These are phyloP conservation scores for Dryadomyces quercus-mongolicae DNA, from an alignment of 2,329 filamentous ascomycete species.

Conservation along the genomic window DNA sequence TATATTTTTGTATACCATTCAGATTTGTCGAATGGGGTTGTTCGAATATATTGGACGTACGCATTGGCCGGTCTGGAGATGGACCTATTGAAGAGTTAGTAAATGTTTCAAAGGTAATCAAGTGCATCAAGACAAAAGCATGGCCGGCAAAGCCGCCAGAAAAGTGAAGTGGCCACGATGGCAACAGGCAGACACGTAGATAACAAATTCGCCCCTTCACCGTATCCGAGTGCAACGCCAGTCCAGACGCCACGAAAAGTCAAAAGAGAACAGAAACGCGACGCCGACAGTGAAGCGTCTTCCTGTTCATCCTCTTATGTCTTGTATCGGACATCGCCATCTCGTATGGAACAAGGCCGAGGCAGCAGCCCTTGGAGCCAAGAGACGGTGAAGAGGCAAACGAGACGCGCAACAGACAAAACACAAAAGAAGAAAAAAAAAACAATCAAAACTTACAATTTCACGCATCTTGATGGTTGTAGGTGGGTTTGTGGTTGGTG, in stretches of 20 bases:
- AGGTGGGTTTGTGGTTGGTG: neutral
- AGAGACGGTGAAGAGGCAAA: constrained; percentile 1
- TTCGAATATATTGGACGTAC: constrained; percentile 40
- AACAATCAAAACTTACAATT: constrained; percentile 44
- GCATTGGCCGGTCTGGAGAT: constrained; percentile 99
- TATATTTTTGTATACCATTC: neutral
- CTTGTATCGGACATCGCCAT: too few species aligned
- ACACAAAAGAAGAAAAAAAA: neutral
- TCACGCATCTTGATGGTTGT: constrained; percentile 53
- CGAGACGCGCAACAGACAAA: neutral
- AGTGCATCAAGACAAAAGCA: too few species aligned
- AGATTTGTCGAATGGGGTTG: neutral
- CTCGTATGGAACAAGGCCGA: neutral
- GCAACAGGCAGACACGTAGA: too few species aligned
- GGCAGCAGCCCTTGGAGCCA: neutral
- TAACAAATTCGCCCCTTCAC: too few species aligned
- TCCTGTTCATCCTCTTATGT: too few species aligned
- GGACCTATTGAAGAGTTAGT: constrained; percentile 55
- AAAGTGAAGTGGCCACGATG: too few species aligned
- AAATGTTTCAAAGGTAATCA: too few species aligned
- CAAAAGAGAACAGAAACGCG: too few species aligned
- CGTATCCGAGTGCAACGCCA: too few species aligned
- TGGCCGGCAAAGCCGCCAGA: too few species aligned
- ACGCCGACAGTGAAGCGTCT: too few species aligned
- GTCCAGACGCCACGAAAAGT: too few species aligned